Base-by-base conservation (phyloP, 345 rosid species). In the Pelargonium nanum region DNA sequence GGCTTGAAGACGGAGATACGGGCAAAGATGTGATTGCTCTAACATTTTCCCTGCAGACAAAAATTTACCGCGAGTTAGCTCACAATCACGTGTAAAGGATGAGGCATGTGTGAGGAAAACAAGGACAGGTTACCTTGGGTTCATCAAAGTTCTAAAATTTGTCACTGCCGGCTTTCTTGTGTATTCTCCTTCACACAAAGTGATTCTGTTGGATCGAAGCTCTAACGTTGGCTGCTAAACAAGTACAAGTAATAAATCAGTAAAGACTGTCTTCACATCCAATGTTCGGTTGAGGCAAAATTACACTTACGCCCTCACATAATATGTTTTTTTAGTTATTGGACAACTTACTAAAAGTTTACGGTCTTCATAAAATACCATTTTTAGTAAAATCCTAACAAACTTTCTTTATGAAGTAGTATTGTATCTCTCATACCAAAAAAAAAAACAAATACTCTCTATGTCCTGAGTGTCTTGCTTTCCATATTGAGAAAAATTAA, bases 1-100 rank as follows among this genome's bases (percentile, higher is more conserved):
- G 99, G 70, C 99, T 93, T 61, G 99, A 82, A 74, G 80, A 78
- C 26, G 96, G 99, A 59, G 99, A 93, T 32, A 84, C 97, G 0
- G 97, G 99, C 68, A 85, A 75, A 1, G 99, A 93, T 0, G 94
- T 73, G 45, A 85, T 89, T 66, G 68, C 76, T 75, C 91, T 84
- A 52, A 60, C 74, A 58, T 79, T 84, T 65, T 85, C 95, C 75
- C 99, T 93, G 76, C 32, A 26, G 55, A 58, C 22, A 59, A 64
- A 32, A 6, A 45, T 6, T 6, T 12, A 28, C 22, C 54, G 55
- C 10, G 68, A 60, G 57, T 70, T 25, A 58, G 12, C 44, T 40
- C 10, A 52, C 48, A 56, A 64, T 56, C 13, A 3, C 24, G 60
- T 19, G 45, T 1, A n/a, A n/a, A n/a, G n/a, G n/a, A n/a, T 28